These are phyloP conservation scores for Gaertneriomyces sp. DNA, from an alignment of 192 early-diverging fungal genomes.

Conservation along the genomic window DNA sequence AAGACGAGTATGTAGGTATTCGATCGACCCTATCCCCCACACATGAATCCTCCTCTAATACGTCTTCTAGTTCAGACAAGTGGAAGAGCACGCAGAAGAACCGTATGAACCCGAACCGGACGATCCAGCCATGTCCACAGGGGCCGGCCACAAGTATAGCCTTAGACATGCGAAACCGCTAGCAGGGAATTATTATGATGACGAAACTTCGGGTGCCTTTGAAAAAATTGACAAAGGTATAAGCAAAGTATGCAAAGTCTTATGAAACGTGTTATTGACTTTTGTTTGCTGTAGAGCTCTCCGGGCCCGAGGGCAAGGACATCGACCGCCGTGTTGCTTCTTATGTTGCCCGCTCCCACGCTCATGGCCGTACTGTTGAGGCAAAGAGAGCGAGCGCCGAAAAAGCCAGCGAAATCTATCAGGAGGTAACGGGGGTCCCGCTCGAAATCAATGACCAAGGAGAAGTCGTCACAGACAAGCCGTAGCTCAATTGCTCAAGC, in stretches of 20 bases:
- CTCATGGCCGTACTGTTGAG: not conserved
- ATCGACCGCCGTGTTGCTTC: slow-evolving; percentile 3
- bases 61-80: no score
- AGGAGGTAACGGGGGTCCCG: not conserved
- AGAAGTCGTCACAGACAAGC: slow-evolving; percentile 2
- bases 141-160: not conserved
- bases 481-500: no score
- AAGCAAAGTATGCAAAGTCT: no score
- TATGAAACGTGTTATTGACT: no score
- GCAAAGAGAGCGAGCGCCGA: not conserved
- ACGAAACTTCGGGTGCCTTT: not conserved
- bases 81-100: no score
- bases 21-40: no score
- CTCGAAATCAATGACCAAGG: not conserved
- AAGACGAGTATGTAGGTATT: no score
- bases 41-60: no score
- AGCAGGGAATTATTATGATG: not conserved
- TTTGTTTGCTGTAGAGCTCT: not conserved
- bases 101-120: no score
- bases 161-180: slow-evolving; percentile 1
- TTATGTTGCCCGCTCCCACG: not conserved
- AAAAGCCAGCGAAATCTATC: slow-evolving; percentile 4
- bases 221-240: not conserved
- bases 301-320: not conserved
- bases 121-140: not conserved